phyloP scores from a whole-genome alignment of 805 yeast species.

The Saturnispora gosingensis region DNA sequence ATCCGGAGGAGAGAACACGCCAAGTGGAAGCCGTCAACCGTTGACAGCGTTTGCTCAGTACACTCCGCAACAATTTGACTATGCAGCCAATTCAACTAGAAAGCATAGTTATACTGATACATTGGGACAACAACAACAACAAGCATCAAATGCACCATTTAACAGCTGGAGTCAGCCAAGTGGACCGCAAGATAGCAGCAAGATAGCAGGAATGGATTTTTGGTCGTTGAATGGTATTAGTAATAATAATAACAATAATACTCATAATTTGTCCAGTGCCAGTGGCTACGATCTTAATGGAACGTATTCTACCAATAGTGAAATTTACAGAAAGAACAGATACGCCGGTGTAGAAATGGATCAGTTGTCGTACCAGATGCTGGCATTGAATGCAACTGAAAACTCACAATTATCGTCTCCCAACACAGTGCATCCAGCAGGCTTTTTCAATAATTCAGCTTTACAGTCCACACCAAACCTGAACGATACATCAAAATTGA shows the following conservation, averaged over 20 bases:
- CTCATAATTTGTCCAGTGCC: neutral
- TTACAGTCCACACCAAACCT: neutral
- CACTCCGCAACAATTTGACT: neutral
- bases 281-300: neutral
- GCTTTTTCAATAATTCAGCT: neutral
- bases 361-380: conserved; percentile 20
- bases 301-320: neutral
- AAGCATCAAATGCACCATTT: neutral
- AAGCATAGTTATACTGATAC: neutral
- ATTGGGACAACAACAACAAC: neutral
- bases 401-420: conserved; percentile 10
- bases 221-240: conserved; percentile 2
- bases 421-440: neutral
- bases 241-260: neutral
- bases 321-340: conserved; percentile 6
- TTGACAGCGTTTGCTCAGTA: neutral
- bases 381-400: conserved; percentile 17
- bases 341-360: conserved; percentile 21
- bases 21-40: neutral
- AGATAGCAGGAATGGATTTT: neutral
- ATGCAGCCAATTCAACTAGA: neutral
- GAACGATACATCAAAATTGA: neutral
- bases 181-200: neutral
- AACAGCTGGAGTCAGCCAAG: neutral
- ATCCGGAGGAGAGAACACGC: neutral